A percentile compares a stretch with the other conserved stretches of the same genome.
Evolutionary conservation across 805 yeast genomes (phyloP).

Genomic region (Wickerhamiella domercqiae): DNA sequence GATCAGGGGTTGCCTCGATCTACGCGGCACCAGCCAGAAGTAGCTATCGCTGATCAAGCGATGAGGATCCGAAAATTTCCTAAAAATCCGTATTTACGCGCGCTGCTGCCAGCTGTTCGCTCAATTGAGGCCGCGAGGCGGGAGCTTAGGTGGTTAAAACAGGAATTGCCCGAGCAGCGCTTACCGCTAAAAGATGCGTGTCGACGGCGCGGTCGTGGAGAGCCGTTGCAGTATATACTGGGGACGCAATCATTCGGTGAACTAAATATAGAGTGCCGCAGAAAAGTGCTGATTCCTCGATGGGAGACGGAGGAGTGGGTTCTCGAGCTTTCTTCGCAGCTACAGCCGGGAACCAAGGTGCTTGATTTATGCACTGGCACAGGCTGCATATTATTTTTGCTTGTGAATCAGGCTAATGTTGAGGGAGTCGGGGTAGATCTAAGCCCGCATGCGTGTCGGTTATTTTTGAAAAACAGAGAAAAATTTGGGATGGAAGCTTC

Average conservation of each 20-base stretch:
- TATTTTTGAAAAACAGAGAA: slow-evolving; percentile 21
- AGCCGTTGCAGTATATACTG: slow-evolving; percentile 73
- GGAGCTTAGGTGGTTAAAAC: slow-evolving; percentile 41
- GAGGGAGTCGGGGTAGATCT: slow-evolving; percentile 47
- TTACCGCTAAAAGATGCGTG: slow-evolving; percentile 43
- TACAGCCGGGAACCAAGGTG: slow-evolving; percentile 19
- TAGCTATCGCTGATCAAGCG: not conserved
- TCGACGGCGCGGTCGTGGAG: slow-evolving; percentile 32
- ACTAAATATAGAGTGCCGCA: slow-evolving; percentile 41
- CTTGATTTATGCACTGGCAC: slow-evolving; percentile 77
- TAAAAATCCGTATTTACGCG: slow-evolving; percentile 1
- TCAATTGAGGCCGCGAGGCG: slow-evolving; percentile 3
- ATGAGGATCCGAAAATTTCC: not conserved
- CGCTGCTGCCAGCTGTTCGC: slow-evolving; percentile 4
- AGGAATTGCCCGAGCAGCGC: slow-evolving; percentile 33
- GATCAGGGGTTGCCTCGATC: too few species aligned
- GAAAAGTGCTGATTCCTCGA: slow-evolving; percentile 71
- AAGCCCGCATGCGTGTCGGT: slow-evolving; percentile 33
- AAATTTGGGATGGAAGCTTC: slow-evolving; percentile 6
- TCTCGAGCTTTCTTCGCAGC: slow-evolving; percentile 25
- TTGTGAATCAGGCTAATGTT: slow-evolving; percentile 26
- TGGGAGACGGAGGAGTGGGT: slow-evolving; percentile 96
- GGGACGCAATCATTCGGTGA: slow-evolving; percentile 78
- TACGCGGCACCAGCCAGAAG: too few species aligned
- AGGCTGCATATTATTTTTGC: slow-evolving; percentile 49